Base-by-base conservation (phyloP, 2,329 filamentous ascomycete species). In the Rhynchosporium agropyri region DNA sequence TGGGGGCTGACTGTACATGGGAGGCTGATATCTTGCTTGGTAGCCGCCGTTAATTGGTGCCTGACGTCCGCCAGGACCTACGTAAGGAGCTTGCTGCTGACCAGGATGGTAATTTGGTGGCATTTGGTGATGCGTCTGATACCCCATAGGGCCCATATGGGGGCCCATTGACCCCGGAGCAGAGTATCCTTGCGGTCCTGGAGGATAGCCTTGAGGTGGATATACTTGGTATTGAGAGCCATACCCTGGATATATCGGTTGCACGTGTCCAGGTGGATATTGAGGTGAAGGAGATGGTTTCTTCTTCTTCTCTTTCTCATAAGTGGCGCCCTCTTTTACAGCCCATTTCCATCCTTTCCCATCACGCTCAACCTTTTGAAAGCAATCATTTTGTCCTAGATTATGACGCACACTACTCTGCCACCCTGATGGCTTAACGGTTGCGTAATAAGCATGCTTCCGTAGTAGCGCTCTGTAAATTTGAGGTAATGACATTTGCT, bases 341-440 rank as follows among this genome's bases (percentile, higher is more conserved):
- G 77, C 77, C 83, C 83, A 86, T 62, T 83, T 77, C 74, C 79
- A 84, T 15, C 83, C 83, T 70, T 85, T 85, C 40, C 83, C 83
- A 62, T 76, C 76, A 49, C 74, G 80, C 58, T 82, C 80, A 28
- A 80, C 79, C 65, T 83, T 83, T 59, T 78, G 74, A 66, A 86
- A 86, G n/a, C 81, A 80, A 60, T 80, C 77, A 66, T 83, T 79
- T 62, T 84, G 81, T 28, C 81, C 79, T n/a, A 87, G 75, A 65
- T 87, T 87, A 68, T 87, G 84, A 40, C 84, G 78, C n/a, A 87
- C 83, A 72, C 83, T 85, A 57, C 83, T 85, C 69, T 87, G 84
- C 84, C 84, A 87, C 28, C 84, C 84, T 60, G 77, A 84, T 15
- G 76, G 76, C 13, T 78, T 79, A 63, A 77, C 77, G 70, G 85